phyloP scores from a whole-genome alignment of 2,329 filamentous ascomycete genomes.

The Colletotrichum camelliae region DNA sequence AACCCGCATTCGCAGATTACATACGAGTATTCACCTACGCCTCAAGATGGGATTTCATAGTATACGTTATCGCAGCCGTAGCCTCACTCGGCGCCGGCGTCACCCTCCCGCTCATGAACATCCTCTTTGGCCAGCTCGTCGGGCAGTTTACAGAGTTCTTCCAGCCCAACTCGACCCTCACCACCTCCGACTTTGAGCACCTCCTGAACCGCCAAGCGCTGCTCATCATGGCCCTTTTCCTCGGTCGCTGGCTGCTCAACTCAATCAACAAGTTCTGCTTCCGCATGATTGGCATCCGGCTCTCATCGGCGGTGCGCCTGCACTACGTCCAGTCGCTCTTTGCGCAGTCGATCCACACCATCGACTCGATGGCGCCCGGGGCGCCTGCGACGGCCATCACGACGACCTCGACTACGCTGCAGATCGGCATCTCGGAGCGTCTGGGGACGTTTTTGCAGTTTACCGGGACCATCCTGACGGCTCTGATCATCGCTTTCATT shows the following conservation, averaged over 20 bases:
- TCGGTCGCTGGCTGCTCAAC: slow-evolving; percentile 68
- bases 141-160: slow-evolving; percentile 32
- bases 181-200: slow-evolving; percentile 23
- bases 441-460: slow-evolving; percentile 50
- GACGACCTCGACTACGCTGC: slow-evolving; percentile 56
- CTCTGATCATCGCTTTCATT: slow-evolving; percentile 55
- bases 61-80: slow-evolving; percentile 31
- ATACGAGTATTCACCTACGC: slow-evolving; percentile 34
- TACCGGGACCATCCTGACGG: slow-evolving; percentile 45
- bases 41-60: slow-evolving; percentile 33
- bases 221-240: slow-evolving; percentile 74
- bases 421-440: slow-evolving; percentile 59
- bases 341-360: slow-evolving; percentile 51
- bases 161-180: slow-evolving; percentile 26
- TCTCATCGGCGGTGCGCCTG: slow-evolving; percentile 62
- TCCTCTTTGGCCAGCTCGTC: slow-evolving; percentile 38
- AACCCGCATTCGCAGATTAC: slow-evolving; percentile 10
- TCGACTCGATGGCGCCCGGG: slow-evolving; percentile 56
- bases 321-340: slow-evolving; percentile 57
- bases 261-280: slow-evolving; percentile 69
- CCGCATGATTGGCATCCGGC: slow-evolving; percentile 65
- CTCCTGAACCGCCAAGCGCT: slow-evolving; percentile 25
- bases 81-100: slow-evolving; percentile 38
- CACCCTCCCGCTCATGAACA: slow-evolving; percentile 40
- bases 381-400: slow-evolving; percentile 59